Percentiles rank a stretch among this genome's conserved stretches.
phyloP scores from a whole-genome alignment of 2,329 filamentous ascomycete genomes.

The Ascomycota sp. region DNA sequence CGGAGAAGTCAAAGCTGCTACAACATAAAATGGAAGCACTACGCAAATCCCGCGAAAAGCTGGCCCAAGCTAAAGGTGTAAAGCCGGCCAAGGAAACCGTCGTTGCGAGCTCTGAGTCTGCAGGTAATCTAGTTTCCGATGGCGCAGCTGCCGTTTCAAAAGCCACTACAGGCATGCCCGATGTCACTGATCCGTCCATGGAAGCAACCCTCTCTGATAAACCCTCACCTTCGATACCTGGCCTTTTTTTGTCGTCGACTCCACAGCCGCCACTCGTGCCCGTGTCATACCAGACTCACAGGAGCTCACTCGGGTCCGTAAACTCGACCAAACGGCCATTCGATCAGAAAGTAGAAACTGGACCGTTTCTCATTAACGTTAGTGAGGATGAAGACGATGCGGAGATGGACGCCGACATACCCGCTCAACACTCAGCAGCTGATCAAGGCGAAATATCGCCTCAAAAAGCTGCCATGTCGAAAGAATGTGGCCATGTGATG shows the following conservation, averaged over 20 bases:
- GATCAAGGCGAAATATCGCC: constrained; percentile 10
- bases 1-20: constrained; percentile 49
- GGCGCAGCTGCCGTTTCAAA: not conserved
- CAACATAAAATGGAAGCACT: constrained; percentile 61
- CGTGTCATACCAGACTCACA: too few species aligned
- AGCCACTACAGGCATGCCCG: not conserved
- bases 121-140: too few species aligned
- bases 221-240: constrained; percentile 12
- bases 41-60: constrained; percentile 30
- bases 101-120: too few species aligned
- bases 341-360: constrained; percentile 32
- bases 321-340: constrained; percentile 35
- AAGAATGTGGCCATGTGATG: constrained; percentile 22
- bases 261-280: constrained; percentile 4
- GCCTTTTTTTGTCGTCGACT: constrained; percentile 13
- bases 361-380: constrained; percentile 59
- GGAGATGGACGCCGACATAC: constrained; percentile 44
- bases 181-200: not conserved
- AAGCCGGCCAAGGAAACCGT: not conserved
- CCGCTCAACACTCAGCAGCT: constrained; percentile 18
- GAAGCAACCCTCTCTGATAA: not conserved
- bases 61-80: constrained; percentile 9
- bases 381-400: constrained; percentile 50
- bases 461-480: constrained; percentile 16
- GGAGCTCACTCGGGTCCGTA: constrained; percentile 10